Conservation (phyloP, 2,329 filamentous ascomycete genomes). For the Shiraia sp. region DNA sequence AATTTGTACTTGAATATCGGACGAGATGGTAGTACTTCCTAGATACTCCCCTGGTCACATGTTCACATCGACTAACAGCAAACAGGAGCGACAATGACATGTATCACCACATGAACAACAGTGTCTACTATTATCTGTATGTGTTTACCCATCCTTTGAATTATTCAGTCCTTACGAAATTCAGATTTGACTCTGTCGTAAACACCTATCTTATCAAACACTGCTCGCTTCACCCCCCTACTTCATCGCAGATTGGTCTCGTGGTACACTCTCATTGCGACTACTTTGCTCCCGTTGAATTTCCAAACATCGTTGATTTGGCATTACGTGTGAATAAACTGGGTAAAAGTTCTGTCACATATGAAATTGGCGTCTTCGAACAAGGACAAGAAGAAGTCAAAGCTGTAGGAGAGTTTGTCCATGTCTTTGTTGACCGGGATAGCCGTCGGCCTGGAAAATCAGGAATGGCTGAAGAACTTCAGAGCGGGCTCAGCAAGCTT, state of each 20-base stretch:
- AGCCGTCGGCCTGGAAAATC: slow-evolving; percentile 67
- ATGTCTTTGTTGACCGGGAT: slow-evolving; percentile 82
- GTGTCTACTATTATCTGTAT: slow-evolving; percentile 78
- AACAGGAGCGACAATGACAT: slow-evolving; percentile 85
- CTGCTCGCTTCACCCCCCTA: slow-evolving; percentile 72
- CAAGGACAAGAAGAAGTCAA: slow-evolving; percentile 72
- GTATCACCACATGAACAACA: slow-evolving; percentile 93
- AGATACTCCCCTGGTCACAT: neutral
- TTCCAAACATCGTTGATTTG: slow-evolving; percentile 80
- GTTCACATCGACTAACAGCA: slow-evolving; percentile 11
- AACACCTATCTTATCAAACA: slow-evolving; percentile 85
- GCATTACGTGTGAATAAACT: slow-evolving; percentile 81
- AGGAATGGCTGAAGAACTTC: slow-evolving; percentile 67
- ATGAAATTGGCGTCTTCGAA: slow-evolving; percentile 87
- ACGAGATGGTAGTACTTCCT: slow-evolving; percentile 73
- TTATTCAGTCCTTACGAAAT: slow-evolving; percentile 1
- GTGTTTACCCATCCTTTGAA: slow-evolving; percentile 16
- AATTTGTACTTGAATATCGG: slow-evolving; percentile 77
- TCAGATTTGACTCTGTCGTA: slow-evolving; percentile 78
- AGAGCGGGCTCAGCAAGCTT: slow-evolving; percentile 44
- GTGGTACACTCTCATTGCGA: slow-evolving; percentile 85
- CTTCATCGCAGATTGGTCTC: slow-evolving; percentile 74
- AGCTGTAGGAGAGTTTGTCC: slow-evolving; percentile 83
- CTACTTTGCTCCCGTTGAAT: slow-evolving; percentile 80
- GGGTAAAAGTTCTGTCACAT: slow-evolving; percentile 83